Evolutionary conservation across 352 stramenopile genomes (phyloP), one percentile per base, ranked within the genome.

Genomic region (Blastocystis sp.): DNA sequence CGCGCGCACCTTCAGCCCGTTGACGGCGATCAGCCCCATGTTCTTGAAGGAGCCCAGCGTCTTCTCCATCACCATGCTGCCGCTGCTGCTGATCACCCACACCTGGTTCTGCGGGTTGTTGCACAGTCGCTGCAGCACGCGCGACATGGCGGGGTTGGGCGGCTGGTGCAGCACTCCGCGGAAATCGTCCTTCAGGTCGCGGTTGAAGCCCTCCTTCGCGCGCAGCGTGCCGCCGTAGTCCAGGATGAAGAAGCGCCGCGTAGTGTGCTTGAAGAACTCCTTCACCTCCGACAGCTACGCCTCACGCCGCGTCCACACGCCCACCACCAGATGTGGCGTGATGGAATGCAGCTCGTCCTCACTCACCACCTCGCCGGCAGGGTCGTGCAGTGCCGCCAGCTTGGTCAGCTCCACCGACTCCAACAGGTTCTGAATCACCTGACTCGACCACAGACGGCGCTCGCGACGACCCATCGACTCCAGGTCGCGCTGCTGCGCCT

Each of bases 101-200:
- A 88, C 67, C 34, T 79, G 56, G 60, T 88, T 88, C 28, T 61
- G n/a, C n/a, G 60, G 64, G 38, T 88, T 61, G 67, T 88, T 38
- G 56, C 64, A 88, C 21, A 88, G 67, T 2, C 52, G 45, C 34
- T 88, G 64, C 17, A 88, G 64, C 34, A 88, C 67, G 21, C 56
- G 40, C 21, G 48, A 52, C 78, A 88, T 88, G 19, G 45, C n/a
- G 7, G 40, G 56, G 45, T 56, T 76, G 2, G 78, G 78, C 38
- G 64, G 64, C 38, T 56, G 64, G 2, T 79, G 64, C 52, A 88
- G 45, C 45, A 88, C 78, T 17, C 78, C 78, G 21, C 52, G 67
- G 78, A 88, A 88, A 76, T 88, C 78, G 45, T 88, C 78, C 41
- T 88, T 88, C 28, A 88, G 59, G 43, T 88, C 78, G 41, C 78